Evolutionary conservation across 2,329 filamentous ascomycete species (phyloP).

Genomic region (Raffaelea arxii): DNA sequence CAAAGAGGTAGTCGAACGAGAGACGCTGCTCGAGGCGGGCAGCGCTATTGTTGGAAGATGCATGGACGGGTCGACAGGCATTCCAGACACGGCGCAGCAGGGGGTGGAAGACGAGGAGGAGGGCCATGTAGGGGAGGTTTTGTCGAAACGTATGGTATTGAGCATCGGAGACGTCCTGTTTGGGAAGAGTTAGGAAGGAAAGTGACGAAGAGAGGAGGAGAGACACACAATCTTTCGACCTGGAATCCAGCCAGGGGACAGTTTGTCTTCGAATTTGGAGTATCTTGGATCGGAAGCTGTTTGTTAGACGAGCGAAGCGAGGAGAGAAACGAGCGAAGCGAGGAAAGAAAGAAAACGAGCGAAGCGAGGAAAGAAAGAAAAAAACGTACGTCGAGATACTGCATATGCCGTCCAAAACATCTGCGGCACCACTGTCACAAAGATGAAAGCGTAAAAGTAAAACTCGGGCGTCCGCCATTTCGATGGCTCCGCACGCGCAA

Average conservation of each 20-base stretch:
- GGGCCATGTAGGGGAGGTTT: conserved; percentile 73
- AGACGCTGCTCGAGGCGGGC: conserved; percentile 58
- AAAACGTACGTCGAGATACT: conserved; percentile 67
- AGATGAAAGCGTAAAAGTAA: conserved; percentile 64
- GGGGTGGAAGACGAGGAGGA: conserved; percentile 70
- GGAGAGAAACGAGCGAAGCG: no score
- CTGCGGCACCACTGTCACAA: conserved; percentile 57
- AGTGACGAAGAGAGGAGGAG: background rate
- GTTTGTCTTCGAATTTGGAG: conserved; percentile 56
- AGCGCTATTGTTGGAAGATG: conserved; percentile 29
- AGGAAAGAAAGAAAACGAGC: no score
- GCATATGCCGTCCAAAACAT: conserved; percentile 90
- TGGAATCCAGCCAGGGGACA: conserved; percentile 82
- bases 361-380: no score
- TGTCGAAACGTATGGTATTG: conserved; percentile 80
- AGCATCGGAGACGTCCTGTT: conserved; percentile 74
- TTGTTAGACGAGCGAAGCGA: no score
- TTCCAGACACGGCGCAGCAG: conserved; percentile 67
- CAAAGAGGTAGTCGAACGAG: conserved; percentile 76
- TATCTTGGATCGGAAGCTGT: conserved; percentile 76
- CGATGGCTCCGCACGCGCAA: conserved; percentile 42
- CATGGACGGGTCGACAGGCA: conserved; percentile 28
- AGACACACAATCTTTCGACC: conserved; percentile 71
- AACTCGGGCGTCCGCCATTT: conserved; percentile 87
- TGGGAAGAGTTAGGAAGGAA: background rate